These are phyloP conservation scores for Exophiala xenobiotica DNA, from an alignment of 2,329 filamentous ascomycete species.

Conservation along the genomic window DNA sequence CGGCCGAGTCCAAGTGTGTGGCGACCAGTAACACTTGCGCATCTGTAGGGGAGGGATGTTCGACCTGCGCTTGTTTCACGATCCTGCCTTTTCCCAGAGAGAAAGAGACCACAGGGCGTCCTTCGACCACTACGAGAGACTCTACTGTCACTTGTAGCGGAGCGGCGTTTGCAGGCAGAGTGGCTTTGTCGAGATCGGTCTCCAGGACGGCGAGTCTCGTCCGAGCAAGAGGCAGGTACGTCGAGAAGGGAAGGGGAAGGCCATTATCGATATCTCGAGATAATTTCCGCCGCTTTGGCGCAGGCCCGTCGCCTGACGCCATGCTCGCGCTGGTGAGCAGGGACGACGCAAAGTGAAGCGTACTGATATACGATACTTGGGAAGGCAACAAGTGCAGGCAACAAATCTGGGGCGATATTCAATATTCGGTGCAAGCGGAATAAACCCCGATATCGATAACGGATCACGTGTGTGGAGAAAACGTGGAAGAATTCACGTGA, in stretches of 20 bases:
- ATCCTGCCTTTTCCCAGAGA: conserved; percentile 7
- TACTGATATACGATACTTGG: no score
- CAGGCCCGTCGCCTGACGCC: conserved; percentile 6
- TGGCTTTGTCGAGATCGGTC: neutral
- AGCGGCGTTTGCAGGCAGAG: neutral
- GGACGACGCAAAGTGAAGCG: no score
- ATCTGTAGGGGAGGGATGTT: neutral
- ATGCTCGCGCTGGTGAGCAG: no score
- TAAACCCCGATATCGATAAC: no score
- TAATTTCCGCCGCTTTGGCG: conserved; percentile 14
- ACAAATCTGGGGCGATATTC: neutral
- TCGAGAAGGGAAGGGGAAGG: conserved; percentile 15
- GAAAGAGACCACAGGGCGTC: conserved; percentile 4
- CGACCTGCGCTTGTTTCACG: conserved; percentile 3
- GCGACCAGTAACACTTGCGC: conserved; percentile 9
- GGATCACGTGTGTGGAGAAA: no score
- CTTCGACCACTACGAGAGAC: neutral
- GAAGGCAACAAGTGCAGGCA: conserved; percentile 1
- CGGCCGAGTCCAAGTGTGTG: conserved; percentile 13
- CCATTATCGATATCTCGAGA: neutral
- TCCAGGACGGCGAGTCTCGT: neutral
- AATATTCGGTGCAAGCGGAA: no score
- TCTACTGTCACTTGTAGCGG: conserved; percentile 9
- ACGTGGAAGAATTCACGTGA: no score
- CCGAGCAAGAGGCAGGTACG: conserved; percentile 15